Percentiles rank a stretch among this genome's conserved stretches.
These are phyloP conservation scores for Phytophthora sojae DNA, from an alignment of 352 stramenopile genomes.

Conservation along the genomic window DNA sequence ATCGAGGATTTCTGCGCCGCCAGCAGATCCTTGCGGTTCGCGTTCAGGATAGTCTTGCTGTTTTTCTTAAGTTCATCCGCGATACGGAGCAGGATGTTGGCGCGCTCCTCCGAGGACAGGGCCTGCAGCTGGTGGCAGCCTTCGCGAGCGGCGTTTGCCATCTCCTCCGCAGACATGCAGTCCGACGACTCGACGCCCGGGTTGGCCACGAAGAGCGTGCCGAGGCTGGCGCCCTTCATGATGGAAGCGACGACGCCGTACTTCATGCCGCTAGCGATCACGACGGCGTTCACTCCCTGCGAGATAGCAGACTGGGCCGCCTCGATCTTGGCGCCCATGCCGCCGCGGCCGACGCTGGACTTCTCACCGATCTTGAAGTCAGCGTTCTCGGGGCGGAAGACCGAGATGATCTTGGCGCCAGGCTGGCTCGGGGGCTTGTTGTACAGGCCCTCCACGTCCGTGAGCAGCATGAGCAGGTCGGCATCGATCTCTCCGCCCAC, in stretches of 20 bases:
- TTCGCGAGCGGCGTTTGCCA: constrained; percentile 84
- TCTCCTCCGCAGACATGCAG: constrained; percentile 67
- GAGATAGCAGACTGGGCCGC: constrained; percentile 90
- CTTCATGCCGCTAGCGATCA: constrained; percentile 95
- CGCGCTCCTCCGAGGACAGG: constrained; percentile 86
- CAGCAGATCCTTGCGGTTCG: constrained; percentile 94
- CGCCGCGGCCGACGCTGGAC: constrained; percentile 89
- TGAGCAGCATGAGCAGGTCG: constrained; percentile 96
- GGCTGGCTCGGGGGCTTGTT: constrained; percentile 84
- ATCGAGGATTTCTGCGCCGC: constrained; percentile 72
- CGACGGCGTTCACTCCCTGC: constrained; percentile 90
- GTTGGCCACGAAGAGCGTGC: constrained; percentile 88
- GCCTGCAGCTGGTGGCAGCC: constrained; percentile 91
- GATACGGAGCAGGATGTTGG: constrained; percentile 91
- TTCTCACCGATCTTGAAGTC: constrained; percentile 84
- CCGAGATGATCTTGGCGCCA: constrained; percentile 80
- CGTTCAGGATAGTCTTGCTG: constrained; percentile 88
- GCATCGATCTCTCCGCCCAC: constrained; percentile 92
- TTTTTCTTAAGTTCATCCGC: constrained; percentile 86
- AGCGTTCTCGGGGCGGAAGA: constrained; percentile 67
- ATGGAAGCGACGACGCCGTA: constrained; percentile 93
- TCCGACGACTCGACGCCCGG: constrained; percentile 49
- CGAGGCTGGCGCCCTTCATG: constrained; percentile 81
- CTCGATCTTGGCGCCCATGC: constrained; percentile 96
- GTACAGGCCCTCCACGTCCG: constrained; percentile 98